Conservation (phyloP, 495 filamentous ascomycete genomes). For the Jackrogersella minutella region DNA sequence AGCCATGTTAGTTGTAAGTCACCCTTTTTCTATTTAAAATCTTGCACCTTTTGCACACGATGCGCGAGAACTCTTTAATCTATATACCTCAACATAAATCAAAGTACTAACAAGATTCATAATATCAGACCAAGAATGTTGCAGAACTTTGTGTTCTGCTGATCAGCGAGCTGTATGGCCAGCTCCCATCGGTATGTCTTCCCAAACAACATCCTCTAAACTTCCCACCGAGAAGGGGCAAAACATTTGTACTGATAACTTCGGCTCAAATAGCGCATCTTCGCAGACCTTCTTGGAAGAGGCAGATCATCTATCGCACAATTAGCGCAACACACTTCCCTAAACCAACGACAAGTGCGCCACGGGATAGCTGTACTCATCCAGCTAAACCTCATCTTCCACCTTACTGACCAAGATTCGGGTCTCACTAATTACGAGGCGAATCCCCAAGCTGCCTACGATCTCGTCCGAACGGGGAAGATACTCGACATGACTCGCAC, state of each 20-base stretch:
- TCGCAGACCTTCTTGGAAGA: conserved; percentile 75
- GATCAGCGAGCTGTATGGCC: conserved; percentile 87
- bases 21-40: conserved; percentile 3
- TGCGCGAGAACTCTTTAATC: neutral
- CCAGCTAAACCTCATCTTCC: conserved; percentile 85
- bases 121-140: conserved; percentile 61
- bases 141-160: conserved; percentile 88
- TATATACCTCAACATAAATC: neutral
- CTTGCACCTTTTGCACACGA: neutral
- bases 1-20: conserved; percentile 56
- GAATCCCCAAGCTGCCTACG: conserved; percentile 76
- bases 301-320: conserved; percentile 77
- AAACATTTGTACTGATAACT: conserved; percentile 27
- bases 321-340: conserved; percentile 70
- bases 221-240: neutral
- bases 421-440: conserved; percentile 80
- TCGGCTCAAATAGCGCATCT: conserved; percentile 67
- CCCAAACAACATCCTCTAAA: neutral
- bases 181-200: conserved; percentile 82
- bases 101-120: conserved; percentile 24
- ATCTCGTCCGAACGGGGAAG: conserved; percentile 79
- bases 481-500: conserved; percentile 77
- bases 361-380: conserved; percentile 83
- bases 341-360: conserved; percentile 73
- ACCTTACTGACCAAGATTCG: conserved; percentile 70